Evolutionary conservation across 2,329 filamentous ascomycete genomes (phyloP), one percentile per base, ranked within the genome.

Genomic region (Apiospora saccharicola): DNA sequence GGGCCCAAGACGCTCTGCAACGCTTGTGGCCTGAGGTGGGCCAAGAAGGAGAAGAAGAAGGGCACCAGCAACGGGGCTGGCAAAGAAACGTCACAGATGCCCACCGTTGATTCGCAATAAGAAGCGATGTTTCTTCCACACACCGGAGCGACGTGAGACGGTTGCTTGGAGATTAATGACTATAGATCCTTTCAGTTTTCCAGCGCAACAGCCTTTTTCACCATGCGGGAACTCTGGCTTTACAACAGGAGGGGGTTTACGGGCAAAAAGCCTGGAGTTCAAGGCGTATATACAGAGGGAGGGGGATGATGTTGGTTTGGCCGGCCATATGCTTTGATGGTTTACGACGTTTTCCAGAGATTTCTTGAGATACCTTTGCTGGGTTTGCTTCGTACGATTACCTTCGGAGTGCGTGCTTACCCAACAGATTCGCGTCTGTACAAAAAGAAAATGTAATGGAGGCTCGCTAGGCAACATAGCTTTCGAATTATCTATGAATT

Each of bases 1-100:
- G 96, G 96, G 2, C 95, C 95, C 1, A 98, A 98, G 83, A 98
- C 96, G 12, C 85, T 98, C 16, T 98, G 96, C 83, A 98, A 98
- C 84, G 96, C 96, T 10, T 98, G 96, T 80, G 96, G 96, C 49
- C 84, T 93, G 43, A 86, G 91, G 70, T 93, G 91, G 91, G 90
- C 91, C 22, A 91, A 93, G 89, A 95, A 94, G 80, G 94, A 96
- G 80, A 96, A 96, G 86, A 96, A 94, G 79, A 83, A 81, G 69
- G 80, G 76, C 41, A 72, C 73, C 14, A 73, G 71, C 57, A 64
- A 64, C 14, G 71, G 74, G 67, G 70, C 71, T 8, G 69, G 70
- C 19, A 74, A 73, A 46, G 67, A 69, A 26, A 70, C 57, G 57
- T 8, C 57, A 64, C 34, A 64, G 34, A 64, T 24, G 34, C 57